Evolutionary conservation across 345 rosid species (phyloP), one percentile per base, ranked within the genome.

Genomic region (Syzygium jambos): DNA sequence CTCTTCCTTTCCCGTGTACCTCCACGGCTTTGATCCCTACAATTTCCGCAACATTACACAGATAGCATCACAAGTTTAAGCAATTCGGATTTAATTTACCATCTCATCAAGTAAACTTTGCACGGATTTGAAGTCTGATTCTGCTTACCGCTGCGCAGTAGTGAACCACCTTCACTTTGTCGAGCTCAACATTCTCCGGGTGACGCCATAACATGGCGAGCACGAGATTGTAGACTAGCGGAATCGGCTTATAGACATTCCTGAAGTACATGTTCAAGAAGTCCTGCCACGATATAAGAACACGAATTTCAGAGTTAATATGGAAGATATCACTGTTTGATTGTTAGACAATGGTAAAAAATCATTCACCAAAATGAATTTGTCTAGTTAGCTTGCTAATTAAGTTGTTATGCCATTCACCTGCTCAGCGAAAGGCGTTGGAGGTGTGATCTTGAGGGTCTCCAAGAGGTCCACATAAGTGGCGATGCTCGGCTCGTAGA

Each of bases 21-120:
- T 97, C 99, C 99, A 96, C 34, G 99, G 99, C 91, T 97, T 97
- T 11, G 97, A 93, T 38, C 99, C 99, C 98, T 96, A 41, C 30
- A 13, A 3, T 68, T 68, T 9, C 78, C 46, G 3, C 22, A 19
- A 68, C 46, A 68, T 16, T 0, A 38, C 14, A 14, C 49, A 10
- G 80, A 73, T 19, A 11, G 27, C 49, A 19, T 21, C 80, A 73
- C 1, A 38, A 73, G 27, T 27, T 73, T 38, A 38, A 38, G 82
- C 49, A 10, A 10, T 73, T 73, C 2, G 49, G 7, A 13, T 38
- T 73, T 23, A 5, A 38, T 38, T 38, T 1, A 5, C 8, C 27
- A 19, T 73, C 82, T 38, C 49, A 73, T 73, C 49, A 4, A 19
- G 27, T 73, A 38, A 38, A 38, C 27, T 73, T 38, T 25, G 86